Evolutionary conservation across 352 stramenopile species (phyloP).

Genomic region (Thalassiosira ordinaria): DNA sequence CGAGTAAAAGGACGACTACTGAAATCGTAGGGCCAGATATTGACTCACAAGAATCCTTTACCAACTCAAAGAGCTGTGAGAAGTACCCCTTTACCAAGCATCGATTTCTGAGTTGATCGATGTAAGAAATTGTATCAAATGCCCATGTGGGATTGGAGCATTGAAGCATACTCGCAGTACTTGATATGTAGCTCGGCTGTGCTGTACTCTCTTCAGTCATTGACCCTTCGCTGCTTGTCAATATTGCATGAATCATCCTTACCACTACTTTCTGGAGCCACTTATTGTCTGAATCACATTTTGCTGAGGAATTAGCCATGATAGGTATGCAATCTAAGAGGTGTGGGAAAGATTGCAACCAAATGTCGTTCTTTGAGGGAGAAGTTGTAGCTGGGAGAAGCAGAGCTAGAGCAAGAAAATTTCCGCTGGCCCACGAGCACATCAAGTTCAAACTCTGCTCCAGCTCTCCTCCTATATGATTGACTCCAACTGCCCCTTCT

Average conservation of each 20-base stretch:
- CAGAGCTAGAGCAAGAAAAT: slow-evolving; percentile 37
- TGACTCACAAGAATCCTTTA: slow-evolving; percentile 32
- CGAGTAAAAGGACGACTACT: slow-evolving; percentile 44
- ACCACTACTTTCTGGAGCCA: slow-evolving; percentile 39
- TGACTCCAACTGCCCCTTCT: neutral
- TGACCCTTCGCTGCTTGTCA: slow-evolving; percentile 11
- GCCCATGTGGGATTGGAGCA: neutral
- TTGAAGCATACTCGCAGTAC: neutral
- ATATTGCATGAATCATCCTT: slow-evolving; percentile 42
- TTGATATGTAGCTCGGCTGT: neutral
- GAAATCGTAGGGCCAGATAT: slow-evolving; percentile 45
- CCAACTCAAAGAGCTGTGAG: slow-evolving; percentile 49
- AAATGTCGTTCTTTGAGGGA: slow-evolving; percentile 34
- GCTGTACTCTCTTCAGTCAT: neutral
- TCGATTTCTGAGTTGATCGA: slow-evolving; percentile 41
- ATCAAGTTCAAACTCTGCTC: slow-evolving; percentile 32
- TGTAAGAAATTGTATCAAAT: slow-evolving; percentile 1
- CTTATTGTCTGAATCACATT: slow-evolving; percentile 19
- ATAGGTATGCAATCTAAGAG: slow-evolving; percentile 55
- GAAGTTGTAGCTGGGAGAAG: slow-evolving; percentile 24
- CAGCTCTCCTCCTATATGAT: neutral
- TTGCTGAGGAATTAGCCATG: slow-evolving; percentile 23
- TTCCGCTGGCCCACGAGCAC: slow-evolving; percentile 43
- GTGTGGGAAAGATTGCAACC: slow-evolving; percentile 44
- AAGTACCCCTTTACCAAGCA: slow-evolving; percentile 51